These are phyloP conservation scores for Trametes coccinea DNA, from an alignment of 768 basidiomycete species.

Conservation along the genomic window DNA sequence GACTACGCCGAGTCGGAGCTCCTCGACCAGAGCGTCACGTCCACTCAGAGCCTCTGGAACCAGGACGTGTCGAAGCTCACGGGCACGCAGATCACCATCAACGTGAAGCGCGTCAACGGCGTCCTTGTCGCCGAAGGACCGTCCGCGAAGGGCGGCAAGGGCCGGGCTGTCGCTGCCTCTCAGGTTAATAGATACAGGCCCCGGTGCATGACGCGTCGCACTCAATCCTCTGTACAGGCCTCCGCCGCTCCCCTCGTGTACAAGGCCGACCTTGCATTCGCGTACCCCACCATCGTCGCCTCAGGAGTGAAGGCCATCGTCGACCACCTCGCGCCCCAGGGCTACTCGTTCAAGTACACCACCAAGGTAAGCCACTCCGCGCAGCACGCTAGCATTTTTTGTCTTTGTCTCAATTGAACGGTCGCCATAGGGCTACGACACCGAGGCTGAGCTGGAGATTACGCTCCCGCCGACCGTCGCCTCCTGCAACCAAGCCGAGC, in stretches of 20 bases:
- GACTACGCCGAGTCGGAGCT: background rate
- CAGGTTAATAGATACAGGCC: no score
- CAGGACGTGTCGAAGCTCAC: background rate
- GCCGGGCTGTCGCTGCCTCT: no score
- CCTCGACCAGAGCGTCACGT: background rate
- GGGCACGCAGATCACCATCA: background rate
- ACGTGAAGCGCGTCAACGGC: background rate
- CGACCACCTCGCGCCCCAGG: background rate
- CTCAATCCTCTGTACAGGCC: no score
- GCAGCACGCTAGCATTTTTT: no score
- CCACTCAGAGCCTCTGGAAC: no score
- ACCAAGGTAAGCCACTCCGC: background rate
- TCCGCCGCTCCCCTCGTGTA: background rate
- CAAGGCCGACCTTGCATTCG: slow-evolving; percentile 4
- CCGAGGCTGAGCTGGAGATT: background rate
- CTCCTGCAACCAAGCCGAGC: slow-evolving; percentile 4
- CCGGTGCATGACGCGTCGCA: no score
- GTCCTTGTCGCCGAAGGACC: background rate
- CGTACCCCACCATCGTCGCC: background rate
- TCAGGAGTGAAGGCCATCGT: background rate
- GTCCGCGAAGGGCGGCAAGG: background rate
- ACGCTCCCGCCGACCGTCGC: background rate
- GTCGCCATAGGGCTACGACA: background rate
- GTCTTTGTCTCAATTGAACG: no score
- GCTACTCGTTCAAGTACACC: background rate